Percentiles rank a stretch among this genome's conserved stretches.
Conservation (phyloP, 352 stramenopile genomes). For the Phytopythium cucurbitacearum region DNA sequence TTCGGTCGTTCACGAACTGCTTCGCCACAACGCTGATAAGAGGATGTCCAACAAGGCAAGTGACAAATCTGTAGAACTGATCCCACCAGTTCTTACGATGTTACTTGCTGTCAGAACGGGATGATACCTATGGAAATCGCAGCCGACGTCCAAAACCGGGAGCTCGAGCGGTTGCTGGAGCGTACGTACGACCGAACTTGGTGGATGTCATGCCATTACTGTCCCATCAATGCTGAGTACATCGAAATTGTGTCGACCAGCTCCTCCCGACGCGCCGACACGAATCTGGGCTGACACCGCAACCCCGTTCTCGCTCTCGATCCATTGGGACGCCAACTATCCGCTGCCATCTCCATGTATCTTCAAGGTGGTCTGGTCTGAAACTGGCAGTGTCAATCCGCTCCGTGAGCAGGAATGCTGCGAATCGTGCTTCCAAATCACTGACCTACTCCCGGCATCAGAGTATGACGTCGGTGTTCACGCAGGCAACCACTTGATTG, state of each 20-base stretch:
- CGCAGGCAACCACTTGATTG: slow-evolving; percentile 37
- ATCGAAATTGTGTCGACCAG: slow-evolving; percentile 8
- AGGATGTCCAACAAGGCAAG: slow-evolving; percentile 24
- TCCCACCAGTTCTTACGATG: too few relatives aligned
- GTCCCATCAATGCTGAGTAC: background rate
- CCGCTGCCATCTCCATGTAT: slow-evolving; percentile 16
- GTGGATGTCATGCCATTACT: background rate
- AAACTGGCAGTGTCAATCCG: too few relatives aligned
- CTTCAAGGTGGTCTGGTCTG: slow-evolving; percentile 33
- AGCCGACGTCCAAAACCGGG: slow-evolving; percentile 25
- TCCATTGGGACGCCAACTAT: slow-evolving; percentile 20
- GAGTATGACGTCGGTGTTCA: slow-evolving; percentile 36
- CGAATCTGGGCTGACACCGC: slow-evolving; percentile 10
- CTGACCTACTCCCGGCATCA: slow-evolving; percentile 37
- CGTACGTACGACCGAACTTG: slow-evolving; percentile 16
- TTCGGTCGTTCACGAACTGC: slow-evolving; percentile 28
- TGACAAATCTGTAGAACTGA: too few relatives aligned
- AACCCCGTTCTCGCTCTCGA: slow-evolving; percentile 21
- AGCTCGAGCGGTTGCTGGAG: slow-evolving; percentile 38
- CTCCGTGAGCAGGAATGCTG: slow-evolving; percentile 16
- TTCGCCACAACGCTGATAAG: slow-evolving; percentile 31
- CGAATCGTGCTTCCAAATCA: slow-evolving; percentile 16
- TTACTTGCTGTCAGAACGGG: slow-evolving; percentile 15
- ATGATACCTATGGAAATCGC: slow-evolving; percentile 43
- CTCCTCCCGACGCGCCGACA: slow-evolving; percentile 24